A percentile compares a stretch with the other conserved stretches of the same genome.
phyloP scores from a whole-genome alignment of 1,284 basidiomycete genomes.

The Cystobasidiaceae sp. region DNA sequence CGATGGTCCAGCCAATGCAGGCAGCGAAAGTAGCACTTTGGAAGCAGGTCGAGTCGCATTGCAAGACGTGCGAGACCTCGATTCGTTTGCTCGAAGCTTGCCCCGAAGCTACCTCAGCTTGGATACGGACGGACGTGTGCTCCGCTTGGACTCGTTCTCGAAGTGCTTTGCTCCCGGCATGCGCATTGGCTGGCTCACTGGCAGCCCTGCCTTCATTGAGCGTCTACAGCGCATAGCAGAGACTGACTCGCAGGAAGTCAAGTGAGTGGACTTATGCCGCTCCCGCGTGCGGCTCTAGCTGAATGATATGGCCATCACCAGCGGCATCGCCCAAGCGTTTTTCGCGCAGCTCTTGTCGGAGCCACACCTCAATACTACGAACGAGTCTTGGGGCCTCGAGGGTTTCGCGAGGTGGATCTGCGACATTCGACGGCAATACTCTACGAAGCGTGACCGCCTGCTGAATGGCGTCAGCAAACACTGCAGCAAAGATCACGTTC shows the following conservation, averaged over 20 bases:
- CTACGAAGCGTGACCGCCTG: conserved; percentile 13
- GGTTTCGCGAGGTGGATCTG: conserved; percentile 30
- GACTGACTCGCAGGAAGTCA: conserved; percentile 56
- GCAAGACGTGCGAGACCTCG: conserved; percentile 16
- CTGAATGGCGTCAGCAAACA: conserved; percentile 17
- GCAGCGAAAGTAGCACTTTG: not conserved
- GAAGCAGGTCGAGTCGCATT: conserved; percentile 13
- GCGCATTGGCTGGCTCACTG: conserved; percentile 72
- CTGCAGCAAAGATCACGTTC: conserved; percentile 17
- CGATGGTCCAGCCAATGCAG: conserved; percentile 14
- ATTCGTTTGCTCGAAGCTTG: conserved; percentile 20
- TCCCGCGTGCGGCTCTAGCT: too few relatives aligned
- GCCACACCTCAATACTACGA: conserved; percentile 21
- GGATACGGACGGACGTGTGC: conserved; percentile 71
- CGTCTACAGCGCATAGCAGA: conserved; percentile 66
- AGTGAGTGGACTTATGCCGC: too few relatives aligned
- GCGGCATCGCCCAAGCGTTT: conserved; percentile 24
- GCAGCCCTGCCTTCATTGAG: conserved; percentile 62
- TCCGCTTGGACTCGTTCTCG: conserved; percentile 72
- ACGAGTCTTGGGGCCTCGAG: conserved; percentile 23
- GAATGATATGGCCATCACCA: not conserved
- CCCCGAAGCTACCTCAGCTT: conserved; percentile 58
- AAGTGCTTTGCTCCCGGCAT: conserved; percentile 59
- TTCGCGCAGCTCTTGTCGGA: conserved; percentile 27
- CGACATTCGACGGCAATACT: conserved; percentile 26